These are phyloP conservation scores for Tuber umbilicatum DNA, from an alignment of 495 filamentous ascomycete genomes.

Conservation along the genomic window DNA sequence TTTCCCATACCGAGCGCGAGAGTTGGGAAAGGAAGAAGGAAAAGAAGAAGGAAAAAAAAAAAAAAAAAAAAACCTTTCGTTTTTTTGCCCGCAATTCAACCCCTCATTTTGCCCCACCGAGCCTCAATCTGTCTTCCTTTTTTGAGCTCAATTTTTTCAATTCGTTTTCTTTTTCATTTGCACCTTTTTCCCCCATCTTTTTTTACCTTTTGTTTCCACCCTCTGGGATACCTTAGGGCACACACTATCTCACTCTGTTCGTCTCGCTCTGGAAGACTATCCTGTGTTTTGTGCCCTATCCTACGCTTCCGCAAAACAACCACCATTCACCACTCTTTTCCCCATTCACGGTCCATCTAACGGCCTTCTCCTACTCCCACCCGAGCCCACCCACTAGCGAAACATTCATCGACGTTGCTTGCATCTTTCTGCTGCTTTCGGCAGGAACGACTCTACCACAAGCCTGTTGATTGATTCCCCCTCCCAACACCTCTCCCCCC, in stretches of 20 bases:
- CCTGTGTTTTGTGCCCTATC: slow-evolving; percentile 32
- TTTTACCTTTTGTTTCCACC: slow-evolving; percentile 7
- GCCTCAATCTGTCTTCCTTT: slow-evolving; percentile 13
- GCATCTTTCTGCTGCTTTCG: slow-evolving; percentile 1
- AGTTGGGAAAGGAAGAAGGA: not conserved
- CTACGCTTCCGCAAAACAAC: slow-evolving; percentile 28
- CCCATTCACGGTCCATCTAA: slow-evolving; percentile 10
- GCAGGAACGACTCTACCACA: slow-evolving; percentile 12
- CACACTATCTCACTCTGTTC: slow-evolving; percentile 30
- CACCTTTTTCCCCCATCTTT: slow-evolving; percentile 32
- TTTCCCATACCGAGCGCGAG: not conserved
- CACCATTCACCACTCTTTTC: slow-evolving; percentile 9
- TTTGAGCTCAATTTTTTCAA: slow-evolving; percentile 10
- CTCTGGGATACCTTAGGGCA: slow-evolving; percentile 35
- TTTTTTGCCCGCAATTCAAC: slow-evolving; percentile 21
- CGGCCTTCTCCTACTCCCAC: not conserved
- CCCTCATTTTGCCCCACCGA: slow-evolving; percentile 26
- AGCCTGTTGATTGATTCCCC: slow-evolving; percentile 2
- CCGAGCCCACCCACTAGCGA: not conserved
- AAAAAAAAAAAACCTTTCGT: slow-evolving; percentile 18
- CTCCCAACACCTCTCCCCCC: slow-evolving; percentile 19
- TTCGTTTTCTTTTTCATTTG: slow-evolving; percentile 25
- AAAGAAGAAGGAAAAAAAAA: not conserved
- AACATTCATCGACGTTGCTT: not conserved
- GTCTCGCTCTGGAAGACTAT: slow-evolving; percentile 39